A percentile compares a stretch with the other conserved stretches of the same genome.
phyloP scores from a whole-genome alignment of 108 stramenopile species.

The Phaeodactylum tricornutum region DNA sequence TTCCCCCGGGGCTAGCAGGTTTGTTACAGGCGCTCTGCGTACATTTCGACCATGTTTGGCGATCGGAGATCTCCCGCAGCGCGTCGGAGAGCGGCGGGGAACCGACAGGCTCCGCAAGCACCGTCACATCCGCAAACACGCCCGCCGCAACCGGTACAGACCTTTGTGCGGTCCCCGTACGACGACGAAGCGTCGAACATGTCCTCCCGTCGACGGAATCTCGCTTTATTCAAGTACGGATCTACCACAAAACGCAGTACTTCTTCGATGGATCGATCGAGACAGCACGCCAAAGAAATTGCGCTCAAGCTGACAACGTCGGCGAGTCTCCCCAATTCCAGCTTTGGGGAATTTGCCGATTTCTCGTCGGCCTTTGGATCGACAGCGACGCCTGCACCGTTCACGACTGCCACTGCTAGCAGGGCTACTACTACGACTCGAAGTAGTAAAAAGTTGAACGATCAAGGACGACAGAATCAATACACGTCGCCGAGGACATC shows the following conservation, averaged over 20 bases:
- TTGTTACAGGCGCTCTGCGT: too few relatives aligned
- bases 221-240: not conserved
- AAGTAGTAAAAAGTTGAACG: not conserved
- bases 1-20: too few relatives aligned
- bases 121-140: too few relatives aligned
- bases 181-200: too few relatives aligned
- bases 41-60: too few relatives aligned
- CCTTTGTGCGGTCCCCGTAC: too few relatives aligned
- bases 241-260: not conserved
- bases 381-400: not conserved
- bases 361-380: conserved; percentile 1
- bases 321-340: not conserved
- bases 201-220: not conserved
- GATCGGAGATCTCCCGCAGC: too few relatives aligned
- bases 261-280: not conserved
- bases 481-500: not conserved
- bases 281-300: conserved; percentile 3
- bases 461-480: not conserved
- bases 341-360: conserved; percentile 1
- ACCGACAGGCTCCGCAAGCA: too few relatives aligned
- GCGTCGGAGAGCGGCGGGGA: too few relatives aligned
- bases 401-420: not conserved
- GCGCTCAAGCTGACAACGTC: not conserved
- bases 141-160: too few relatives aligned
- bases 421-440: not conserved